These are phyloP conservation scores for Helminthosporium solani DNA, from an alignment of 2,329 filamentous ascomycete genomes.

Conservation along the genomic window DNA sequence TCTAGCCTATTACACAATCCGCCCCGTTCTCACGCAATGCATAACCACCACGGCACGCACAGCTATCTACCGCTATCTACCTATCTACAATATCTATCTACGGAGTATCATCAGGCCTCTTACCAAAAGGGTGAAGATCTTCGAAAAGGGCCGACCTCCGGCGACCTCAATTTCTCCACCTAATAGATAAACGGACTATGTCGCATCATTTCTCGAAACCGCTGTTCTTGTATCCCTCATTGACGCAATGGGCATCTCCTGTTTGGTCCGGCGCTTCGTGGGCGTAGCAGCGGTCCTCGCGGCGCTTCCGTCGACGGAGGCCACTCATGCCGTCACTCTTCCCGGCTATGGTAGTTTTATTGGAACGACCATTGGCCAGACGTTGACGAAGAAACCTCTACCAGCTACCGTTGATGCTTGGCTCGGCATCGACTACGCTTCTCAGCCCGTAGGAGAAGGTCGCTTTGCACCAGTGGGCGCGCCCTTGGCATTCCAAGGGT, in stretches of 20 bases:
- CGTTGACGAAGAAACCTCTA: conserved; percentile 39
- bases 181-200: too few species aligned
- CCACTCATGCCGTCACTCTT: conserved; percentile 19
- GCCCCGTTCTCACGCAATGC: too few species aligned
- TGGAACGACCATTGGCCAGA: conserved; percentile 40
- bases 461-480: conserved; percentile 44
- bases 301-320: not conserved
- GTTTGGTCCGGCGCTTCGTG: not conserved
- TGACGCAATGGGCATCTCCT: not conserved
- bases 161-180: too few species aligned
- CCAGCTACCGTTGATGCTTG: conserved; percentile 46
- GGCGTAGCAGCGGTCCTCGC: not conserved
- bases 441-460: conserved; percentile 36
- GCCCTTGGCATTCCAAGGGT: conserved; percentile 42
- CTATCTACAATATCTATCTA: too few species aligned
- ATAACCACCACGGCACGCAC: too few species aligned
- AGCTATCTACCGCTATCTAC: too few species aligned
- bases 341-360: conserved; percentile 43
- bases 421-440: conserved; percentile 51
- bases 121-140: too few species aligned
- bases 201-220: not conserved
- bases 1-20: too few species aligned
- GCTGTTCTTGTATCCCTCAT: not conserved
- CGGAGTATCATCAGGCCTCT: too few species aligned
- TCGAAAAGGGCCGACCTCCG: too few species aligned